phyloP scores from a whole-genome alignment of 768 basidiomycete genomes.

The Fistulinella prunicolor region DNA sequence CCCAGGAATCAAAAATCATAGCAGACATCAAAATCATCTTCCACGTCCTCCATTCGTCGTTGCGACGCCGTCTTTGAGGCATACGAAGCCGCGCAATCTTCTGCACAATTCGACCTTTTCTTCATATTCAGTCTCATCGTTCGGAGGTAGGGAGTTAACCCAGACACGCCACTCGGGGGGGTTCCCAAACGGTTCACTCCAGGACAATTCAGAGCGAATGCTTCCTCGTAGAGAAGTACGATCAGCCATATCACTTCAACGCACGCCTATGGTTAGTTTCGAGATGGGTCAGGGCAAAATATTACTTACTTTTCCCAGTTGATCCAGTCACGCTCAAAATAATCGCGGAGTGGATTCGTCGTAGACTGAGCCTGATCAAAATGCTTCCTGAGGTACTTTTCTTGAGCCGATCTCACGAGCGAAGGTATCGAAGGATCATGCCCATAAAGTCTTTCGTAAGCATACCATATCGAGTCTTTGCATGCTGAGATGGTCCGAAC shows the following conservation, averaged over 20 bases:
- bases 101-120: conserved; percentile 35
- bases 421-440: conserved; percentile 40
- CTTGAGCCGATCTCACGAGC: conserved; percentile 36
- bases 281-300: background rate
- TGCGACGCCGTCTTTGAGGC: conserved; percentile 36
- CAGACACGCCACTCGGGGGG: conserved; percentile 52
- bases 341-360: conserved; percentile 43
- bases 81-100: conserved; percentile 53
- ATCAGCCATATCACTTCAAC: conserved; percentile 68
- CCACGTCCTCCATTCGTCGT: conserved; percentile 6
- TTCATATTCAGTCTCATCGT: conserved; percentile 14
- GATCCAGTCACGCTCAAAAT: conserved; percentile 64
- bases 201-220: conserved; percentile 45
- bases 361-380: conserved; percentile 19
- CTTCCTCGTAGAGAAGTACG: conserved; percentile 59
- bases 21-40: conserved; percentile 6
- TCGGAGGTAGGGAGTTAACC: conserved; percentile 35
- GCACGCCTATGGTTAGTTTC: conserved; percentile 5
- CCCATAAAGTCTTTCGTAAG: conserved; percentile 50
- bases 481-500: conserved; percentile 58
- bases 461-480: conserved; percentile 67
- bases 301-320: conserved; percentile 65
- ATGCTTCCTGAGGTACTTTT: conserved; percentile 24
- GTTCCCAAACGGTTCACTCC: conserved; percentile 50
- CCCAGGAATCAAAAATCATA: conserved; percentile 16